Evolutionary conservation across 176 grass and related monocot genomes (phyloP), one percentile per base, ranked within the genome.

Genomic region (Oryza meyeriana): DNA sequence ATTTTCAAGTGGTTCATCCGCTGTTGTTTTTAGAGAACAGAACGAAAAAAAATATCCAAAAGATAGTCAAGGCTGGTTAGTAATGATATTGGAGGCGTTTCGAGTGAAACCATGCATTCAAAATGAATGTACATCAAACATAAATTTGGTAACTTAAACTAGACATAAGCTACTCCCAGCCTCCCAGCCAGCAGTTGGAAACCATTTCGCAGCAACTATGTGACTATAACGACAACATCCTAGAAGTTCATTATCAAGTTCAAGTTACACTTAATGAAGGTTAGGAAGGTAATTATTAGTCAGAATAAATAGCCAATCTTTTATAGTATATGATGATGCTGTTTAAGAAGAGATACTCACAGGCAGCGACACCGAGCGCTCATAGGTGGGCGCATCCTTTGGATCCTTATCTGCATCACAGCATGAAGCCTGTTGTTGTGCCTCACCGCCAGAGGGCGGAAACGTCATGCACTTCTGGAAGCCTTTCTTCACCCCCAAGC

Each of bases 391-490:
- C 0, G 47, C 63, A 66, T 27, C 57, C 25, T 14, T 65, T 0
- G 14, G 24, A 1, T 8, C 26, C 1, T 32, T 55, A 67, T 48
- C 61, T 4, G 26, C n/a, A 24, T 32, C 26, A 5, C 20, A 34
- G 64, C 50, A 76, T 2, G 41, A 44, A 14, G 12, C 70, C 10
- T 85, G 77, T 27, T 24, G 57, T n/a, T 17, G 29, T 18, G 22
- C 13, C 82, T 85, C 78, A 2, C 1, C 39, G 11, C 72, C 2
- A 12, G 71, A 66, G 18, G 35, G 6, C 1, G 89, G 85, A 50
- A 91, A 91, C 1, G 85, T 91, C 1, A 62, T 61, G 11, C 72
- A 82, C 68, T 85, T 91, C 45, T 81, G 81, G 13, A 91, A 68
- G 27, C 78, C 71, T 61, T 91, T 85, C 58, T 74, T 88, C 39